Evolutionary conservation across 768 basidiomycete genomes (phyloP).

Genomic region (Hericium rajendrae): DNA sequence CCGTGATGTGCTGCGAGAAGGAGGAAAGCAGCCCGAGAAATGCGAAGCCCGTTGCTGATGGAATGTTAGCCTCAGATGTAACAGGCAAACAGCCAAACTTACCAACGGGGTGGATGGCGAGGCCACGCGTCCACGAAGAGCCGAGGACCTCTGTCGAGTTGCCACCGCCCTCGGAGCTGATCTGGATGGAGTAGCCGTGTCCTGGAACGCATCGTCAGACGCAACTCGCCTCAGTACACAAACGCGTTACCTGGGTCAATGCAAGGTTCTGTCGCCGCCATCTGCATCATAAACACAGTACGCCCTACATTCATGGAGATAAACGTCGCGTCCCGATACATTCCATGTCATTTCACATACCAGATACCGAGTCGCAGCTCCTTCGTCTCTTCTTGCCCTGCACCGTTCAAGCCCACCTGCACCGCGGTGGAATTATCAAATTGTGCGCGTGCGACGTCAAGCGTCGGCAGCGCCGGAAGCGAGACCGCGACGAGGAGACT

Average conservation of each 20-base stretch:
- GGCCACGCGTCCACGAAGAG: conserved; percentile 61
- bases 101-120: conserved; percentile 73
- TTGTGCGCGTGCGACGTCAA: conserved; percentile 57
- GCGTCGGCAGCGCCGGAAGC: conserved; percentile 53
- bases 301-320: conserved; percentile 34
- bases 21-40: conserved; percentile 57
- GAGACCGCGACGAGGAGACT: conserved; percentile 63
- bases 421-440: conserved; percentile 25
- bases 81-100: background rate
- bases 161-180: conserved; percentile 18
- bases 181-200: conserved; percentile 44
- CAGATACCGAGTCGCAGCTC: conserved; percentile 57
- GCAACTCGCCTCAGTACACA: background rate
- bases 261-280: conserved; percentile 40
- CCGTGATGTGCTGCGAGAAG: conserved; percentile 44
- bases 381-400: background rate
- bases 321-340: background rate
- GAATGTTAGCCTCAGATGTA: background rate
- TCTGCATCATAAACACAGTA: conserved; percentile 41
- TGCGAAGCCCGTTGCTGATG: conserved; percentile 39
- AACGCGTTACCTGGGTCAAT: conserved; percentile 30
- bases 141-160: conserved; percentile 30
- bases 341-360: conserved; percentile 27
- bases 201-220: conserved; percentile 22
- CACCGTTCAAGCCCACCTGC: conserved; percentile 15